Percentiles rank a stretch among this genome's conserved stretches.
Evolutionary conservation across 2,329 filamentous ascomycete species (phyloP).

Genomic region (Monosporascus sp.): DNA sequence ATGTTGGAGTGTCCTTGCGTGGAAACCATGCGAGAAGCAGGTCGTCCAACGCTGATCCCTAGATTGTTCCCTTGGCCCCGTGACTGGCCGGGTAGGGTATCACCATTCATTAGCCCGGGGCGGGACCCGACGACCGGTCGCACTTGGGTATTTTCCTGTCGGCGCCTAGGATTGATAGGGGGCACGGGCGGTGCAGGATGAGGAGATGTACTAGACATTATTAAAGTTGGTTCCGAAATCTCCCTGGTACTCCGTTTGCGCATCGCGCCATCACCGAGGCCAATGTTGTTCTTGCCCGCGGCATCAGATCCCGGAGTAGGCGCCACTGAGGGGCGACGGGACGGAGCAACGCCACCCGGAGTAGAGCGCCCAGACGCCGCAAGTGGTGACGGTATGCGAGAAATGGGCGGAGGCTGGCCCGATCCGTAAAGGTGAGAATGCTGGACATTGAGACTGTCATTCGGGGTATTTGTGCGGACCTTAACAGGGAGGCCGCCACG

Average conservation of each 20-base stretch:
- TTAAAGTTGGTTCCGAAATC: constrained; percentile 46
- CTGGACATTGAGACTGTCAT: constrained; percentile 30
- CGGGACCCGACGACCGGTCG: neutral
- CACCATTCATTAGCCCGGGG: neutral
- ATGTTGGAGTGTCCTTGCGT: constrained; percentile 22
- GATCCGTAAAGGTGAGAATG: constrained; percentile 30
- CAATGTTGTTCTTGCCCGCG: constrained; percentile 17
- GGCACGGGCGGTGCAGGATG: constrained; percentile 48
- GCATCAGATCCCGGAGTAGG: constrained; percentile 22
- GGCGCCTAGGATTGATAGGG: constrained; percentile 53
- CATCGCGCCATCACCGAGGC: constrained; percentile 34
- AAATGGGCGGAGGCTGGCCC: constrained; percentile 41
- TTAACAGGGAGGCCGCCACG: constrained; percentile 22
- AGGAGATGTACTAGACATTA: constrained; percentile 41
- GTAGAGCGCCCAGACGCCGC: constrained; percentile 28
- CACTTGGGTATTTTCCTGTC: constrained; percentile 23
- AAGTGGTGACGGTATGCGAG: constrained; percentile 34
- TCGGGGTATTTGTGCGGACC: constrained; percentile 17
- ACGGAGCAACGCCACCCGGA: constrained; percentile 25
- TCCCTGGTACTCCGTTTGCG: constrained; percentile 41
- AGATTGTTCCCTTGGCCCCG: constrained; percentile 20
- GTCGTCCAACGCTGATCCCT: constrained; percentile 27
- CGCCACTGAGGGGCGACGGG: constrained; percentile 29
- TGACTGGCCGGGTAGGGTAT: constrained; percentile 5
- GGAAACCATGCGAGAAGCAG: constrained; percentile 29